Evolutionary conservation across 2,329 filamentous ascomycete genomes (phyloP).

Genomic region (Geosmithia flava): DNA sequence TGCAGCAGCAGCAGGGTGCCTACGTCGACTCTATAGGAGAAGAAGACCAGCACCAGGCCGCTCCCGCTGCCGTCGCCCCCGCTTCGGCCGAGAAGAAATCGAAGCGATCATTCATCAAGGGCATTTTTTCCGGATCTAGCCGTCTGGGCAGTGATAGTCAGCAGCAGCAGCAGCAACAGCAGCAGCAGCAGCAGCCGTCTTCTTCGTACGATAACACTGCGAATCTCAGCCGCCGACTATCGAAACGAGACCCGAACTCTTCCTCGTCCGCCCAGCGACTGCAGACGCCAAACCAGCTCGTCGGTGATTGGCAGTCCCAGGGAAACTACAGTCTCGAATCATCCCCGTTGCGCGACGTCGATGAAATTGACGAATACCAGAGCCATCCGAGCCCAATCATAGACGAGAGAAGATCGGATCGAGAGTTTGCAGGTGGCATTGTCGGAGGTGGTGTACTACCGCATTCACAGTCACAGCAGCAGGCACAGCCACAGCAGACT

Average conservation of each 20-base stretch:
- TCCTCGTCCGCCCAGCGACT: too few relatives aligned
- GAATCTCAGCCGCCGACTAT: slow-evolving; percentile 39
- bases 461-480: slow-evolving; percentile 2
- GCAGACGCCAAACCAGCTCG: slow-evolving; percentile 4
- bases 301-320: slow-evolving; percentile 9
- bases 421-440: slow-evolving; percentile 13
- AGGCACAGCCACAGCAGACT: slow-evolving; percentile 9
- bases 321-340: slow-evolving; percentile 24
- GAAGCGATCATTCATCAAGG: slow-evolving; percentile 41
- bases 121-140: slow-evolving; percentile 33
- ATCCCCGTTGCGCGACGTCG: slow-evolving; percentile 32
- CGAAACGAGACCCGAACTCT: slow-evolving; percentile 39
- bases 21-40: slow-evolving; percentile 16
- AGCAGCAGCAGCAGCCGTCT: slow-evolving; percentile 9
- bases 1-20: slow-evolving; percentile 11
- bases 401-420: slow-evolving; percentile 17
- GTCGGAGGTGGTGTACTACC: too few relatives aligned
- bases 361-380: slow-evolving; percentile 23
- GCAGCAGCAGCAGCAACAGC: slow-evolving; percentile 13
- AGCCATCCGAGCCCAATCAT: slow-evolving; percentile 11
- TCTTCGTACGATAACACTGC: slow-evolving; percentile 31
- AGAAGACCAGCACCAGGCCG: slow-evolving; percentile 4
- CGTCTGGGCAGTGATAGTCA: slow-evolving; percentile 14
- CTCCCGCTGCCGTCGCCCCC: slow-evolving; percentile 11
- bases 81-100: slow-evolving; percentile 34